These are phyloP conservation scores for Solanum bulbocastanum DNA, from an alignment of 257 asterid genomes.

Conservation along the genomic window DNA sequence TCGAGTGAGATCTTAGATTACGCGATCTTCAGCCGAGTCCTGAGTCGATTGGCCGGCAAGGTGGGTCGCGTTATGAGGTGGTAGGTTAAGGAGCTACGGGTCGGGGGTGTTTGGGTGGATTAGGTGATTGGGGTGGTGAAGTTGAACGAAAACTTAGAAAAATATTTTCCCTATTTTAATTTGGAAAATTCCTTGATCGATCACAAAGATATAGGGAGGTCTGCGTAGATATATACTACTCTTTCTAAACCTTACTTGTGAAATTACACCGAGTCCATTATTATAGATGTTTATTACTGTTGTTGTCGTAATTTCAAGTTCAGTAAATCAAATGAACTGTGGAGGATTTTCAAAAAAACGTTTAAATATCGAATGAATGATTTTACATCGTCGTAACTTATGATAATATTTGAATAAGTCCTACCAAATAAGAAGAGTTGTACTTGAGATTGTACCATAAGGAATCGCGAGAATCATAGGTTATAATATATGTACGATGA, in stretches of 20 bases:
- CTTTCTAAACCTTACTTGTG: too few relatives aligned
- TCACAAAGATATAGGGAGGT: too few relatives aligned
- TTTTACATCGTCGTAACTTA: background rate
- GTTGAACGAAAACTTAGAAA: too few relatives aligned
- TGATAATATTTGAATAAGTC: background rate
- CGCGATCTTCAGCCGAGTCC: accelerated
- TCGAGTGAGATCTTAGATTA: background rate
- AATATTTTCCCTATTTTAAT: too few relatives aligned
- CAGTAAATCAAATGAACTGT: background rate
- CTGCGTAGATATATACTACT: too few relatives aligned
- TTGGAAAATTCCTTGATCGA: too few relatives aligned
- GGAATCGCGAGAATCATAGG: background rate
- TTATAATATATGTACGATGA: background rate
- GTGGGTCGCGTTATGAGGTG: background rate
- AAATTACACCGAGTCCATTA: too few relatives aligned
- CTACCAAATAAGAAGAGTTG: background rate
- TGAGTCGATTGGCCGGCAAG: background rate
- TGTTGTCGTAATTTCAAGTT: background rate
- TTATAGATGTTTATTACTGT: too few relatives aligned
- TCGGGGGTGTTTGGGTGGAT: background rate
- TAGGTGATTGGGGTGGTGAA: background rate
- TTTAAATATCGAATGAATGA: background rate
- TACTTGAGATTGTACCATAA: background rate
- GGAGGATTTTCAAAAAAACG: background rate
- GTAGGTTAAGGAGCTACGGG: background rate